Conservation (phyloP, 2,329 filamentous ascomycete genomes). For the Neofusicoccum parvum region DNA sequence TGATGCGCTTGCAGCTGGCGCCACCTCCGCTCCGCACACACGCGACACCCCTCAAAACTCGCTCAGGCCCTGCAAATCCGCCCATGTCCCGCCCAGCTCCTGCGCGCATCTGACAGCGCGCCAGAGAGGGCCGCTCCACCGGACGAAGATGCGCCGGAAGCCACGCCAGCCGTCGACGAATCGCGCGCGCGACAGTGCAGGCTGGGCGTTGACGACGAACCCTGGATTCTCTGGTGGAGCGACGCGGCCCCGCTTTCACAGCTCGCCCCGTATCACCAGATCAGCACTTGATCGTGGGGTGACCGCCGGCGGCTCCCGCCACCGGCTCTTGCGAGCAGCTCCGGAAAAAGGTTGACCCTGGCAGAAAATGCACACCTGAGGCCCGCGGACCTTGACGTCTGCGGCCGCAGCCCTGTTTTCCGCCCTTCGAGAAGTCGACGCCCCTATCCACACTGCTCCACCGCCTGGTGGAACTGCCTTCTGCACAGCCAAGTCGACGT, state of each 20-base stretch:
- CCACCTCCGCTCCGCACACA: conserved; percentile 11
- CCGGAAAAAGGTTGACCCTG: background rate
- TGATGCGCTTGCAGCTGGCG: conserved; percentile 6
- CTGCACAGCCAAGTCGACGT: background rate
- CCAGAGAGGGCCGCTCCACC: background rate
- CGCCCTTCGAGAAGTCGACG: too few relatives aligned
- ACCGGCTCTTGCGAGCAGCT: background rate
- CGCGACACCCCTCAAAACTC: conserved; percentile 1
- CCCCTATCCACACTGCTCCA: too few relatives aligned
- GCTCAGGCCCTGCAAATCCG: background rate
- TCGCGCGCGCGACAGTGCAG: background rate
- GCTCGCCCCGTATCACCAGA: conserved; percentile 14
- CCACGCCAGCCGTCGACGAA: background rate
- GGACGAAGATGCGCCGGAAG: conserved; percentile 1
- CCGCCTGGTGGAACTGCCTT: background rate
- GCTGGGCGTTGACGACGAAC: background rate
- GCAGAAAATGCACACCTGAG: background rate
- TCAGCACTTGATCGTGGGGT: conserved; percentile 17
- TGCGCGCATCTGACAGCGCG: background rate
- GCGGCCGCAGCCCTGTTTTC: too few relatives aligned
- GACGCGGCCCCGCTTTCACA: background rate
- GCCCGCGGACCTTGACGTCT: background rate
- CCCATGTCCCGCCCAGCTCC: background rate
- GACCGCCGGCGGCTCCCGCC: conserved; percentile 15
- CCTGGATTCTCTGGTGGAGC: background rate